Percentiles rank a stretch among this genome's conserved stretches.
Evolutionary conservation across 2,329 filamentous ascomycete species (phyloP).

Genomic region (Penicillium sp.): DNA sequence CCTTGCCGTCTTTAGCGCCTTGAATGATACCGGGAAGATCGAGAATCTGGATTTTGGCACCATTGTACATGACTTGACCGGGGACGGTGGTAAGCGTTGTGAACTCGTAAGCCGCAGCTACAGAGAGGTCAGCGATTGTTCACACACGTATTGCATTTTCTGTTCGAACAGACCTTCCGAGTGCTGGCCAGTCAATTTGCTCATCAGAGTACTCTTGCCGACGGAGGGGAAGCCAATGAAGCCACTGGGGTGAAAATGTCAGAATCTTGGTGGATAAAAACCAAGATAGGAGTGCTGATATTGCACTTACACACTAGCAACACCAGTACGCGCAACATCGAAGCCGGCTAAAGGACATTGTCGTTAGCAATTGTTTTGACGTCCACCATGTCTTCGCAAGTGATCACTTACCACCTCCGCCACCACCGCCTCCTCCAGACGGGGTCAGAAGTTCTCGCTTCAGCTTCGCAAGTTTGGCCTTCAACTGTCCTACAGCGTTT

Average conservation of each 20-base stretch:
- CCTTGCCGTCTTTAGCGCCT: slow-evolving; percentile 96
- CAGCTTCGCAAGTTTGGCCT: slow-evolving; percentile 96
- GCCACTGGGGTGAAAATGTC: slow-evolving; percentile 47
- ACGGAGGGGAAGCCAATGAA: slow-evolving; percentile 99
- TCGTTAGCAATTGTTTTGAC: slow-evolving; percentile 16
- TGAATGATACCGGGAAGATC: slow-evolving; percentile 98
- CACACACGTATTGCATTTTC: not conserved
- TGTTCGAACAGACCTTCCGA: slow-evolving; percentile 62
- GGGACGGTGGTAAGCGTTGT: slow-evolving; percentile 97
- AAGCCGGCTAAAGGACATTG: slow-evolving; percentile 63
- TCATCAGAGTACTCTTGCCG: slow-evolving; percentile 98
- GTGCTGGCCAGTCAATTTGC: slow-evolving; percentile 87
- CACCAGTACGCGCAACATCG: slow-evolving; percentile 95
- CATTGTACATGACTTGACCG: slow-evolving; percentile 93
- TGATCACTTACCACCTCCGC: slow-evolving; percentile 59
- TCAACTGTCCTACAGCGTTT: slow-evolving; percentile 66
- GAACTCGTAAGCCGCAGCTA: slow-evolving; percentile 93
- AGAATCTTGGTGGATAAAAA: slow-evolving; percentile 13
- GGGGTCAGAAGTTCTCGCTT: slow-evolving; percentile 94
- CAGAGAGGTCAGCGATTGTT: not conserved
- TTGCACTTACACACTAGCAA: slow-evolving; percentile 71
- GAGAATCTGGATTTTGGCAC: slow-evolving; percentile 95
- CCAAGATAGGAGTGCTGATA: not conserved
- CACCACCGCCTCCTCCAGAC: slow-evolving; percentile 72
- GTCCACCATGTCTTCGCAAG: slow-evolving; percentile 3